Base-by-base conservation (phyloP, 495 filamentous ascomycete species). In the Neurospora sp. region DNA sequence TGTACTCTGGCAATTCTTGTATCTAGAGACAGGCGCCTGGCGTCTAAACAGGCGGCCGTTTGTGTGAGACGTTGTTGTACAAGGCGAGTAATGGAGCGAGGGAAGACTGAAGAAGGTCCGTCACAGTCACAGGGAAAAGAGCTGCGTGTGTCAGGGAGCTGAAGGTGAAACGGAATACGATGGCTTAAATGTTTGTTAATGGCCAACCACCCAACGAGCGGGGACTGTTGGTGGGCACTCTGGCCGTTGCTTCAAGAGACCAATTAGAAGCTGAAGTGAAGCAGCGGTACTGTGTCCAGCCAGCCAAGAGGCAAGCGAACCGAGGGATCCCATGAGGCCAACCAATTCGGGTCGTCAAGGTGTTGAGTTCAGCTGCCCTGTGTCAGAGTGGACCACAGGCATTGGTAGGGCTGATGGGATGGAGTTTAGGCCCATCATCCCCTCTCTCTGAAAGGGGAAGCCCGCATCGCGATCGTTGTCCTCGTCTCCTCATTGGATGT, bases 331-430 rank as follows among this genome's bases (percentile, higher is more conserved):
- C n/a, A 48, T 48, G 44, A 48, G n/a, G 45, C 45, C 45, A 48
- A 48, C 45, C 45, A 48, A 22, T 48, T 48, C n/a, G n/a, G 44
- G 44, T 20, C 44, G 44, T 48, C 20, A 22, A 53, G 45, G 4
- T 53, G 45, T n/a, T 22, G 45, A 48, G 45, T 48, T 22, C 45
- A 53, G 45, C 45, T 53, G 45, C 20, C 45, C n/a, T 53, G 53
- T 61, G 53, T 61, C 53, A 31, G 53, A 61, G 53, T 61, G 53
- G 53, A 31, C 48, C 48, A 7, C 22, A 31, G 22, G 48, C 48
- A 38, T 31, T 40, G 41, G 35, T 73, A 73, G 71, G 71, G 71
- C 71, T 73, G 71, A 70, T 48, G 71, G 68, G 61, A 53, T 53
- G 40, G 38, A 53, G 69, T 70, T 38, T 45, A 31, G 48, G 22